Conservation (phyloP, 768 basidiomycete genomes). For the Hydnum rufescens region DNA sequence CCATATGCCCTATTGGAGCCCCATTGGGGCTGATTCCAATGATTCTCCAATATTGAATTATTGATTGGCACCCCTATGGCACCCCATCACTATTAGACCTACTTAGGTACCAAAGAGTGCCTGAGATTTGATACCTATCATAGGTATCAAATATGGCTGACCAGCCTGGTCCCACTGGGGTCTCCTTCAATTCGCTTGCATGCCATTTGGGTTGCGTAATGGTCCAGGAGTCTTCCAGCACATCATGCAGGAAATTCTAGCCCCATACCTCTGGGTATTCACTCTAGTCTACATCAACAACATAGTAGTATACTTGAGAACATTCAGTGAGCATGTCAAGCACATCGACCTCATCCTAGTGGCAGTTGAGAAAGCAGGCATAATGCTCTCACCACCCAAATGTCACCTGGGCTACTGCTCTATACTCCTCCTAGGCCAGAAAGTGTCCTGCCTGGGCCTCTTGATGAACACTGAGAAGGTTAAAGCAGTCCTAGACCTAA, state of each 20-base stretch:
- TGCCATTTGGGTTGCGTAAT: slow-evolving; percentile 15
- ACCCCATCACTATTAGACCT: too few relatives aligned
- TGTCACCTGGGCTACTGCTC: not conserved
- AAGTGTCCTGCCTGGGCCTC: not conserved
- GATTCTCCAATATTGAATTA: too few relatives aligned
- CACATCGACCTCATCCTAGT: not conserved
- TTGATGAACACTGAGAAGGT: not conserved
- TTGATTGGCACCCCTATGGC: too few relatives aligned
- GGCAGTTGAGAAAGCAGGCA: not conserved
- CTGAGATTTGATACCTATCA: too few relatives aligned
- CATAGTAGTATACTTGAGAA: slow-evolving; percentile 4
- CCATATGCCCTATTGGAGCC: too few relatives aligned
- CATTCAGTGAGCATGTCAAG: slow-evolving; percentile 4
- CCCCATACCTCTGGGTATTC: too few relatives aligned
- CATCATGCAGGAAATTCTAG: too few relatives aligned
- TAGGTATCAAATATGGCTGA: too few relatives aligned
- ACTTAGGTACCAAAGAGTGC: too few relatives aligned
- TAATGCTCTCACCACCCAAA: not conserved
- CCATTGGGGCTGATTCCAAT: too few relatives aligned
- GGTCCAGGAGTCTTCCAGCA: slow-evolving; percentile 13
- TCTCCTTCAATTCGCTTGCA: slow-evolving; percentile 11
- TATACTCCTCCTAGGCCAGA: slow-evolving; percentile 6
- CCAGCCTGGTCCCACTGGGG: slow-evolving; percentile 15
- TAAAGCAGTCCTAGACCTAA: slow-evolving; percentile 4
- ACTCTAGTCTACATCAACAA: too few relatives aligned